These are phyloP conservation scores for Ochromonadaceae sp. DNA, from an alignment of 352 stramenopile genomes.

Conservation along the genomic window DNA sequence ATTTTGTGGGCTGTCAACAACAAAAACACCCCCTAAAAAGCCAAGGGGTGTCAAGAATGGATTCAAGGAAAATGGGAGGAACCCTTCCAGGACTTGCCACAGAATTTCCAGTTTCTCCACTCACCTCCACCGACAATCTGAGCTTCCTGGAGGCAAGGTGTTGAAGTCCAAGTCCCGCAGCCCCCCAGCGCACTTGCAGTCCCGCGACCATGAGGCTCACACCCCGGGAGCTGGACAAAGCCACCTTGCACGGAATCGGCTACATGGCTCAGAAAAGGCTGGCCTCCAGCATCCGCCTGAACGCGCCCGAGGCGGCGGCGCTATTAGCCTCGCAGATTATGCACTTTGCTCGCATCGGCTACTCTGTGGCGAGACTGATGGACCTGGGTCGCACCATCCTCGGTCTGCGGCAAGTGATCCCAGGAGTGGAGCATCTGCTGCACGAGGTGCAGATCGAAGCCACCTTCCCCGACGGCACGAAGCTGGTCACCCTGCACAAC, in stretches of 20 bases:
- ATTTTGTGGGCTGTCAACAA: no score
- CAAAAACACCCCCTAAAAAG: no score
- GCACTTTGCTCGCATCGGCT: slow-evolving; percentile 80
- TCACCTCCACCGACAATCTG: no score
- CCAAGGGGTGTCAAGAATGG: no score
- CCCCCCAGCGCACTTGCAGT: no score
- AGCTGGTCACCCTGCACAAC: slow-evolving; percentile 84
- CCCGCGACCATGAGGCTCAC: slow-evolving; percentile 28
- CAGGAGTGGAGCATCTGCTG: slow-evolving; percentile 69
- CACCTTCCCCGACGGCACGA: slow-evolving; percentile 92
- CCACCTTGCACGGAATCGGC: slow-evolving; percentile 45
- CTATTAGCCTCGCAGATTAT: slow-evolving; percentile 81
- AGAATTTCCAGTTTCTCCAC: no score
- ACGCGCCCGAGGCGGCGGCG: slow-evolving; percentile 74
- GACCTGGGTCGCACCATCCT: slow-evolving; percentile 34
- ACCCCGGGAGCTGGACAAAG: slow-evolving; percentile 28
- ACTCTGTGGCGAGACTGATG: slow-evolving; percentile 40
- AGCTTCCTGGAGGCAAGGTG: no score
- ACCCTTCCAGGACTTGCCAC: no score
- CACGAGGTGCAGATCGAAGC: slow-evolving; percentile 88
- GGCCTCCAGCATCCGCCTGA: slow-evolving; percentile 68
- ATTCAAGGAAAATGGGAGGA: no score
- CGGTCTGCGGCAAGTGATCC: slow-evolving; percentile 62
- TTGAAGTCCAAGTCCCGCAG: no score
- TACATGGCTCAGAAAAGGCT: slow-evolving; percentile 81